phyloP scores from a whole-genome alignment of 768 basidiomycete genomes.

The Fistulinella prunicolor region DNA sequence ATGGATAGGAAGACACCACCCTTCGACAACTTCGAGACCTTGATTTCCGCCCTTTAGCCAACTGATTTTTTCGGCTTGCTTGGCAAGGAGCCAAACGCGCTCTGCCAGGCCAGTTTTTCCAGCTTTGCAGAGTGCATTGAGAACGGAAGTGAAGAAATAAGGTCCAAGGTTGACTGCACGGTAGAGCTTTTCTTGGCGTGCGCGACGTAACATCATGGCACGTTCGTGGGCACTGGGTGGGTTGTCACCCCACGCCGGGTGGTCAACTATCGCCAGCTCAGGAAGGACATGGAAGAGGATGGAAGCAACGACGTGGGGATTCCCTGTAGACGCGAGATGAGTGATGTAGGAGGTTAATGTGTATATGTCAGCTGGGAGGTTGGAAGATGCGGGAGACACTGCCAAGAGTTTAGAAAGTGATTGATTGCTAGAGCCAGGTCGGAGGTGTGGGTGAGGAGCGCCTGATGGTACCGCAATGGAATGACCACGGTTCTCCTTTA shows the following conservation, averaged over 20 bases:
- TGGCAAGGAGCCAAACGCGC: constrained; percentile 61
- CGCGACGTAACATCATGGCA: constrained; percentile 20
- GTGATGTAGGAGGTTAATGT: constrained; percentile 53
- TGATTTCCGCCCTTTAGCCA: constrained; percentile 33
- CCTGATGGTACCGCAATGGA: constrained; percentile 22
- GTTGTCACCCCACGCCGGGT: constrained; percentile 37
- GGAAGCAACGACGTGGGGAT: constrained; percentile 40
- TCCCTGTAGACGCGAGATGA: constrained; percentile 50
- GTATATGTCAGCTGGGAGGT: constrained; percentile 37
- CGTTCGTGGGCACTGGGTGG: constrained; percentile 27
- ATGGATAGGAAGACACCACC: constrained; percentile 65
- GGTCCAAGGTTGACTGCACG: constrained; percentile 56
- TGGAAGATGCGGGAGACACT: constrained; percentile 12
- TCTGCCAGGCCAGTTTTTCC: constrained; percentile 55
- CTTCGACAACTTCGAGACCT: constrained; percentile 27
- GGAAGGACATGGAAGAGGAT: constrained; percentile 59
- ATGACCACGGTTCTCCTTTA: constrained; percentile 19
- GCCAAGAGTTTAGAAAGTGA: constrained; percentile 15
- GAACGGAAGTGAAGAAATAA: constrained; percentile 51
- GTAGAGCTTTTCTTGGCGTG: constrained; percentile 32
- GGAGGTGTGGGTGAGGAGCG: neutral
- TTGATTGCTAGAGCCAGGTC: neutral
- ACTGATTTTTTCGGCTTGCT: constrained; percentile 56
- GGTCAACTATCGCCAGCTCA: constrained; percentile 40
- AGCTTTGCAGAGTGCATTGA: constrained; percentile 59